phyloP scores from a whole-genome alignment of 768 basidiomycete genomes.

The Fomitopsis serialis region DNA sequence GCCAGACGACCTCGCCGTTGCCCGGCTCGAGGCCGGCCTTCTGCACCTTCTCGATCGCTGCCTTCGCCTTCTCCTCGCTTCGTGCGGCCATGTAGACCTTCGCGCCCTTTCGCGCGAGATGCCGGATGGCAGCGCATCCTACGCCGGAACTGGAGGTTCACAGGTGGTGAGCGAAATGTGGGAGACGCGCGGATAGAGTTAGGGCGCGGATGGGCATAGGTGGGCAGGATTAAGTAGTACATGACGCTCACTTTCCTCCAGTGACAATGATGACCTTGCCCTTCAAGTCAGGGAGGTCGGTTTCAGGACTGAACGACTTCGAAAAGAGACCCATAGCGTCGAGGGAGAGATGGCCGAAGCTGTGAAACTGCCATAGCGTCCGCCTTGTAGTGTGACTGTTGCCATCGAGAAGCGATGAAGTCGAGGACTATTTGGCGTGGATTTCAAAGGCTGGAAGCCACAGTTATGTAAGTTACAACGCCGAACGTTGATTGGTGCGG shows the following conservation, averaged over 20 bases:
- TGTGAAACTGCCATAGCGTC: too few relatives aligned
- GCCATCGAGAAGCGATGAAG: too few relatives aligned
- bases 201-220: too few relatives aligned
- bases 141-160: constrained; percentile 34
- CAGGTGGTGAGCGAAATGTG: neutral
- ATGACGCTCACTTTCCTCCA: constrained; percentile 46
- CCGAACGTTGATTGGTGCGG: too few relatives aligned
- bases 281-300: constrained; percentile 38
- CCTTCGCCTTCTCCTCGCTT: constrained; percentile 39
- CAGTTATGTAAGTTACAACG: too few relatives aligned
- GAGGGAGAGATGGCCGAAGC: too few relatives aligned
- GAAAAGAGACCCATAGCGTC: neutral
- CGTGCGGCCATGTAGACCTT: constrained; percentile 58
- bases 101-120: constrained; percentile 49
- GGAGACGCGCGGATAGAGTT: too few relatives aligned
- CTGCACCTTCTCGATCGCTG: constrained; percentile 41
- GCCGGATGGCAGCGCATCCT: constrained; percentile 45
- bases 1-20: constrained; percentile 42
- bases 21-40: constrained; percentile 37
- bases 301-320: constrained; percentile 26
- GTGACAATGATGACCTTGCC: constrained; percentile 53
- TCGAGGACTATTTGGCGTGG: too few relatives aligned
- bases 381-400: too few relatives aligned
- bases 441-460: too few relatives aligned
- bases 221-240: too few relatives aligned